Evolutionary conservation across 2,329 filamentous ascomycete genomes (phyloP).

Genomic region (Xylaria sp.): DNA sequence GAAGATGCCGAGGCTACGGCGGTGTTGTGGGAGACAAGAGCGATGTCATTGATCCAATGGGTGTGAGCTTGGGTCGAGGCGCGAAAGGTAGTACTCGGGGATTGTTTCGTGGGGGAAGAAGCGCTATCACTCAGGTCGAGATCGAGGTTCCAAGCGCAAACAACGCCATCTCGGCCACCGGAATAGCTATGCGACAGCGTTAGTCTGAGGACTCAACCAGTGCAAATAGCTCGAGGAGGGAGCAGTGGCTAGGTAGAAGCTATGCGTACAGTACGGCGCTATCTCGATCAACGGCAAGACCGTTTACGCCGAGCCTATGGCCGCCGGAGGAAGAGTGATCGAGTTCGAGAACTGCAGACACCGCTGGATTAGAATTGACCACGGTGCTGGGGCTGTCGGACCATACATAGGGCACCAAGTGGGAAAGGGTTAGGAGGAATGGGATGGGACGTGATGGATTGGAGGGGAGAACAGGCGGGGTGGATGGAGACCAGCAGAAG

Average conservation of each 20-base stretch:
- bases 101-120: conserved; percentile 54
- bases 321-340: conserved; percentile 74
- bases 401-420: background rate
- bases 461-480: conserved; percentile 43
- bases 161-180: conserved; percentile 91
- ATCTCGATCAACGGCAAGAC: conserved; percentile 84
- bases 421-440: background rate
- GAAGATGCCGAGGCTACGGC: conserved; percentile 90
- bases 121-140: conserved; percentile 65
- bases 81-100: conserved; percentile 67
- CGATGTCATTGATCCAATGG: conserved; percentile 96
- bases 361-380: conserved; percentile 33
- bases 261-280: conserved; percentile 85
- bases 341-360: conserved; percentile 65
- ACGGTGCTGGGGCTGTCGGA: conserved; percentile 12
- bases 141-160: conserved; percentile 94
- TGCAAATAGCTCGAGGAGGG: conserved; percentile 10
- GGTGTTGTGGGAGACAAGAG: conserved; percentile 79
- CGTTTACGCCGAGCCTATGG: conserved; percentile 94
- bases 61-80: conserved; percentile 80
- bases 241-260: conserved; percentile 36
- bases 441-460: conserved; percentile 1
- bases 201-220: conserved; percentile 11
- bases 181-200: conserved; percentile 76
- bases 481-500: conserved; percentile 37